Conservation (phyloP, 371 early-diverging fungal genomes). For the Lichtheimia corymbifera region DNA sequence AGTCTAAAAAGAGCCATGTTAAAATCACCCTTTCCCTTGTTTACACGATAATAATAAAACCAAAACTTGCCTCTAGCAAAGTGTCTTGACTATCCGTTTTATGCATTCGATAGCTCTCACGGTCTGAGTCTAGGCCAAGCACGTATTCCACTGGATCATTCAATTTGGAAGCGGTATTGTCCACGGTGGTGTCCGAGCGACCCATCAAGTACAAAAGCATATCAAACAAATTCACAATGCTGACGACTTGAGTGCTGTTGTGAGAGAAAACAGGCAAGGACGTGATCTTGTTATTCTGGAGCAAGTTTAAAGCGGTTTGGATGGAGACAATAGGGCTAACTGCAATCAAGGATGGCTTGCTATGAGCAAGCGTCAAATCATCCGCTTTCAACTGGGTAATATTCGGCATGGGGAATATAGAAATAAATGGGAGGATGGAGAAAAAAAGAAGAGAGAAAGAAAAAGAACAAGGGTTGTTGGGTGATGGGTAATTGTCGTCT, state of each 20-base stretch:
- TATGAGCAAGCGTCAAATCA: slow-evolving; percentile 35
- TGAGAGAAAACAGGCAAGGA: slow-evolving; percentile 64
- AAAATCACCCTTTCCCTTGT: neutral
- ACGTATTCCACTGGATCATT: slow-evolving; percentile 55
- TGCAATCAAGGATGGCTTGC: slow-evolving; percentile 46
- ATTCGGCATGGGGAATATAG: neutral
- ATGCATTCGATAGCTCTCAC: slow-evolving; percentile 60
- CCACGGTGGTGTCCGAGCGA: slow-evolving; percentile 20
- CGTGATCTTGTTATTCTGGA: slow-evolving; percentile 49
- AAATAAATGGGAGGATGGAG: neutral
- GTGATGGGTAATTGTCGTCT: neutral
- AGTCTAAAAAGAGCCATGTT: slow-evolving; percentile 22
- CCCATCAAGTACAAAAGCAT: slow-evolving; percentile 50
- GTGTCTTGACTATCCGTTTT: slow-evolving; percentile 49
- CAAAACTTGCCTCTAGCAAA: slow-evolving; percentile 33
- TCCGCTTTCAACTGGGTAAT: slow-evolving; percentile 36
- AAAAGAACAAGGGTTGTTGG: neutral
- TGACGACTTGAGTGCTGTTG: slow-evolving; percentile 50
- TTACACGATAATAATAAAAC: neutral
- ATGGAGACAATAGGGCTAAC: slow-evolving; percentile 53
- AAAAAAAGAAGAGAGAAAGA: neutral
- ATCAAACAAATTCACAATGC: slow-evolving; percentile 59
- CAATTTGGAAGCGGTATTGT: slow-evolving; percentile 43
- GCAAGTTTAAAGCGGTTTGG: slow-evolving; percentile 45
- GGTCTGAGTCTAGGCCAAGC: slow-evolving; percentile 55